phyloP scores from a whole-genome alignment of 1,284 basidiomycete genomes.

The Microbotryum intermedium region DNA sequence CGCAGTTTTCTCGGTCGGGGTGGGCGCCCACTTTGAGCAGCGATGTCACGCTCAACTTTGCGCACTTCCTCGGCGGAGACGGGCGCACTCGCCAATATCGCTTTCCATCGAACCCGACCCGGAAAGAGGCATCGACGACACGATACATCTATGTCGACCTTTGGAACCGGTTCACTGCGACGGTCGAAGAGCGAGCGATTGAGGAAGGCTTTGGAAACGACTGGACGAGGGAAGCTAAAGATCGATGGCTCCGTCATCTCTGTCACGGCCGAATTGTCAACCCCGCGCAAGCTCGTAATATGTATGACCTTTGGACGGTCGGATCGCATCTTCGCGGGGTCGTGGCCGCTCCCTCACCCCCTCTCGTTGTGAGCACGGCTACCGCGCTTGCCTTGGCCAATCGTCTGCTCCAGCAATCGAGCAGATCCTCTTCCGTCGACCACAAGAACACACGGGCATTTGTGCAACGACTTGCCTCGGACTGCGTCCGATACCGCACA shows the following conservation, averaged over 20 bases:
- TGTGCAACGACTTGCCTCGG: background rate
- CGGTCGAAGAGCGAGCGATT: background rate
- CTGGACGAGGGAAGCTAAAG: too few species aligned
- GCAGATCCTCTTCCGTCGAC: background rate
- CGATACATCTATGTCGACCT: constrained; percentile 4
- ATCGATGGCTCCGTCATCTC: too few species aligned
- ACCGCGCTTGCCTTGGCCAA: background rate
- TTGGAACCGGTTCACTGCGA: constrained; percentile 8
- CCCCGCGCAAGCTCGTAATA: too few species aligned
- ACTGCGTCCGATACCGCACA: background rate
- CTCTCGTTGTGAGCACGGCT: background rate
- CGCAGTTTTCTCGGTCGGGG: background rate
- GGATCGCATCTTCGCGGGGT: background rate
- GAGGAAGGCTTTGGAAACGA: too few species aligned
- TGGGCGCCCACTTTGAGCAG: background rate
- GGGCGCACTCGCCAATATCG: background rate
- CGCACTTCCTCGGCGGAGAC: background rate
- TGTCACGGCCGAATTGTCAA: too few species aligned
- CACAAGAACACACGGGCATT: background rate
- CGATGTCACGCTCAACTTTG: too few species aligned
- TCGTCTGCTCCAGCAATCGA: constrained; percentile 3
- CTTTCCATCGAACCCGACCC: background rate
- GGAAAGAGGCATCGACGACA: constrained; percentile 52
- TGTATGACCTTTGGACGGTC: too few species aligned
- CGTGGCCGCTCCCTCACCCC: background rate